Base-by-base conservation (phyloP, 345 rosid species). In the Hirschfeldia incana region DNA sequence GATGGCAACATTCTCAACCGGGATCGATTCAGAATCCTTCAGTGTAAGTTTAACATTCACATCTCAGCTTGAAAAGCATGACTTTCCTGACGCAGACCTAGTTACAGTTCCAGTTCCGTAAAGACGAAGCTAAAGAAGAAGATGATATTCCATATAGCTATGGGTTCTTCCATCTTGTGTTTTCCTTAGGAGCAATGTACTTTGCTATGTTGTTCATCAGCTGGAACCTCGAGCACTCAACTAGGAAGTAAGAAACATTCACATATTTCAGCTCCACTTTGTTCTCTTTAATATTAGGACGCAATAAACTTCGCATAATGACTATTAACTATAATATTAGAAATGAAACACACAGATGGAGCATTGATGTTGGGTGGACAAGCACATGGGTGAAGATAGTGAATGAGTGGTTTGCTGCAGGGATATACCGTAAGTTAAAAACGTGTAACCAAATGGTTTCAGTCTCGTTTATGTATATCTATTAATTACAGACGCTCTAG, bases 311-410 rank as follows among this genome's bases (percentile, higher is more conserved):
- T 74, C 4, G 60, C 29, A 67, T 26, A 55, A 73, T 73, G 57
- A 49, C 57, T 49, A 61, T 60, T 36, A 61, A 72, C 29, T 39
- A 58, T 39, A 37, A 70, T 15, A 16, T 33, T 29, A 46, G 1
- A 49, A 49, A n/a, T 49, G 66, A 29, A 5, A 6, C 28, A 16
- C 2, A 57, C 72, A 94, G 98, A 85, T 94, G 97, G 98, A 89
- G 90, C 83, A 92, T 92, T 8, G 97, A 92, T 76, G 92, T 89
- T 65, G 97, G 98, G 1, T 92, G 97, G 97, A 80, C 93, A 69
- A 94, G 98, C 72, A 92, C 93, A 26, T 94, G 97, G 97, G 94
- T 94, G 58, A 94, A 94, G 81, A 88, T 94, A 65, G 59, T 94
- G 74, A 94, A 90, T 6, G 93, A 90, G 85, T 92, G 97, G 98